Conservation (phyloP, 345 rosid genomes). For the Euphorbia pulcherrima region DNA sequence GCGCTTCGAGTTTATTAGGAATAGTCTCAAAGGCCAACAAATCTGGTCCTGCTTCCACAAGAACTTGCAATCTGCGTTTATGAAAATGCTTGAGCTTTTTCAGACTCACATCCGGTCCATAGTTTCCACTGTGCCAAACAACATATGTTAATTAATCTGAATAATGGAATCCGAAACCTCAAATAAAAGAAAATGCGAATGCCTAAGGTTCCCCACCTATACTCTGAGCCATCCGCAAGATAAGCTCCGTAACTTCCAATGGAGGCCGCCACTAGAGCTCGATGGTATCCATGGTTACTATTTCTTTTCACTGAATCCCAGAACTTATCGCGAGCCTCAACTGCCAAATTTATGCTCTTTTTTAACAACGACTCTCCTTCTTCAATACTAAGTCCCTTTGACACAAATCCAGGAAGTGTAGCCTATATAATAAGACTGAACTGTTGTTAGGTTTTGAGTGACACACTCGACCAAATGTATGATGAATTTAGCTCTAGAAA, state of each 20-base stretch:
- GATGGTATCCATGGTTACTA: slow-evolving; percentile 50
- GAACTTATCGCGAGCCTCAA: slow-evolving; percentile 76
- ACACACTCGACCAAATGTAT: not conserved
- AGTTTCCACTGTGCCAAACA: slow-evolving; percentile 50
- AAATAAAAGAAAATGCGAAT: not conserved
- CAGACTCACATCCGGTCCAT: slow-evolving; percentile 52
- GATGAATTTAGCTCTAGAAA: not conserved
- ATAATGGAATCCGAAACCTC: not conserved
- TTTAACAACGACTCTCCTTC: slow-evolving; percentile 58
- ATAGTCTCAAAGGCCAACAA: slow-evolving; percentile 89
- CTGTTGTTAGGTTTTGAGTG: not conserved
- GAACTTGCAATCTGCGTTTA: slow-evolving; percentile 70
- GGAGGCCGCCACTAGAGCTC: slow-evolving; percentile 85
- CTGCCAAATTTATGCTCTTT: slow-evolving; percentile 69
- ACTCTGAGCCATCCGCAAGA: slow-evolving; percentile 95
- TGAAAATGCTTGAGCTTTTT: slow-evolving; percentile 85
- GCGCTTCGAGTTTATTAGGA: slow-evolving; percentile 88
- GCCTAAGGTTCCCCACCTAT: slow-evolving; percentile 42
- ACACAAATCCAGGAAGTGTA: slow-evolving; percentile 74
- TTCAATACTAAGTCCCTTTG: slow-evolving; percentile 67
- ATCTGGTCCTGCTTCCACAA: slow-evolving; percentile 80
- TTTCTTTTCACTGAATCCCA: slow-evolving; percentile 49
- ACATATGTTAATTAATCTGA: not conserved
- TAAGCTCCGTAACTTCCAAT: slow-evolving; percentile 93
- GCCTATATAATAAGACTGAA: slow-evolving; percentile 42